phyloP scores from a whole-genome alignment of 208 protist genomes.

The Crithidia sp. region DNA sequence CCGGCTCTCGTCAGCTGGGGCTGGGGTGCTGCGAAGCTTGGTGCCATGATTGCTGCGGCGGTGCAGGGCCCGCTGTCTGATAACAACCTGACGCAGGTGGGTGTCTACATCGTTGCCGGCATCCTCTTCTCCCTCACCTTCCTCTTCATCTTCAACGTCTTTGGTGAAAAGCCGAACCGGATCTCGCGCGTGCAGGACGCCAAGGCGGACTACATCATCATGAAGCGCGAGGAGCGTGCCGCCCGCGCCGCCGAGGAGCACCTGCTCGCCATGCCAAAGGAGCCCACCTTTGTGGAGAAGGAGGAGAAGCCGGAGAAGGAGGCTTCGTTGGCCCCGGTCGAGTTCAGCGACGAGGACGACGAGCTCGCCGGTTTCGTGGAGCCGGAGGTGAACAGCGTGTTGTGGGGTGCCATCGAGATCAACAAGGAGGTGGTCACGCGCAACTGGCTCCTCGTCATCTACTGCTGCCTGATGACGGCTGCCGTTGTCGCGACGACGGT shows the following conservation, averaged over 20 bases:
- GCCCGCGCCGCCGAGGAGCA: not conserved
- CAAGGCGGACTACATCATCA: not conserved
- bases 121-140: slow-evolving; percentile 43
- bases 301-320: not conserved
- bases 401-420: slow-evolving; percentile 16
- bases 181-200: slow-evolving; percentile 41
- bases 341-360: not conserved
- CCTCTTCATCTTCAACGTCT: slow-evolving; percentile 60
- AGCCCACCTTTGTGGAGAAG: not conserved
- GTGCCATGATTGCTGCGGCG: slow-evolving; percentile 35
- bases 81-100: slow-evolving; percentile 26
- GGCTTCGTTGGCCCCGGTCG: not conserved
- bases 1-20: slow-evolving; percentile 60
- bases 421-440: slow-evolving; percentile 25
- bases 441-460: slow-evolving; percentile 17
- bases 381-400: not conserved
- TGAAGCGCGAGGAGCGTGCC: not conserved
- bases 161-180: slow-evolving; percentile 51
- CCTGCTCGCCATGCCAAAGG: not conserved
- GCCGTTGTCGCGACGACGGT: slow-evolving; percentile 15
- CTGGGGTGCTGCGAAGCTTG: slow-evolving; percentile 55
- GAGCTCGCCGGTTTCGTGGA: slow-evolving; percentile 18
- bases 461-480: slow-evolving; percentile 25
- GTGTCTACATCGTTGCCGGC: slow-evolving; percentile 41
- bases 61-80: slow-evolving; percentile 59